Evolutionary conservation across 345 rosid genomes (phyloP).

Genomic region (Punica granatum): DNA sequence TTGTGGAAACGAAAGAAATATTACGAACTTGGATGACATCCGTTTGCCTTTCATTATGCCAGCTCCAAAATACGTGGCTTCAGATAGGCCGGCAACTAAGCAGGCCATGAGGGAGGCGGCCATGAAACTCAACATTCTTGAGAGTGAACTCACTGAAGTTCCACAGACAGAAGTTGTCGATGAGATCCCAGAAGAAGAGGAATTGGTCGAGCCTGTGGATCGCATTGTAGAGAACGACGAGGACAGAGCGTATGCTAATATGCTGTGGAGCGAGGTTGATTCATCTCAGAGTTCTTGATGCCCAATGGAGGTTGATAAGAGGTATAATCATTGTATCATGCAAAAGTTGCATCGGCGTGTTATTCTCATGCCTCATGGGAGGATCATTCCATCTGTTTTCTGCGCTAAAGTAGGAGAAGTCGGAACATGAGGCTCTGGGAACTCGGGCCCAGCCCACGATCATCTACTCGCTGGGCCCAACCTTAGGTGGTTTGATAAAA

Average conservation of each 20-base stretch:
- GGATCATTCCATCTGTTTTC: no score
- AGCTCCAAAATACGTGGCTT: slow-evolving; percentile 59
- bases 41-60: slow-evolving; percentile 68
- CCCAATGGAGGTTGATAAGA: neutral
- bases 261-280: slow-evolving; percentile 66
- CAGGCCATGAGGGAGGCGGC: slow-evolving; percentile 65
- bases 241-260: slow-evolving; percentile 62
- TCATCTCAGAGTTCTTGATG: slow-evolving; percentile 45
- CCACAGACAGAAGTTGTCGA: slow-evolving; percentile 35
- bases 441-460: no score
- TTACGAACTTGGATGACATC: slow-evolving; percentile 44
- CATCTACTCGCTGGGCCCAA: no score
- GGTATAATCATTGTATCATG: neutral
- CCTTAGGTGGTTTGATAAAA: no score
- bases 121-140: slow-evolving; percentile 30
- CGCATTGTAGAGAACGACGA: slow-evolving; percentile 53
- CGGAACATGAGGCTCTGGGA: no score
- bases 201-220: slow-evolving; percentile 30
- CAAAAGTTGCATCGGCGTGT: no score
- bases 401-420: no score
- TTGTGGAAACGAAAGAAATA: slow-evolving; percentile 13
- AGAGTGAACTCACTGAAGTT: slow-evolving; percentile 27
- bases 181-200: slow-evolving; percentile 51
- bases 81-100: slow-evolving; percentile 71
- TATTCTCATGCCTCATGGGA: no score